A percentile compares a stretch with the other conserved stretches of the same genome.
Conservation (phyloP, 1,284 basidiomycete species). For the Austroboletus olivaceoglutinosus region DNA sequence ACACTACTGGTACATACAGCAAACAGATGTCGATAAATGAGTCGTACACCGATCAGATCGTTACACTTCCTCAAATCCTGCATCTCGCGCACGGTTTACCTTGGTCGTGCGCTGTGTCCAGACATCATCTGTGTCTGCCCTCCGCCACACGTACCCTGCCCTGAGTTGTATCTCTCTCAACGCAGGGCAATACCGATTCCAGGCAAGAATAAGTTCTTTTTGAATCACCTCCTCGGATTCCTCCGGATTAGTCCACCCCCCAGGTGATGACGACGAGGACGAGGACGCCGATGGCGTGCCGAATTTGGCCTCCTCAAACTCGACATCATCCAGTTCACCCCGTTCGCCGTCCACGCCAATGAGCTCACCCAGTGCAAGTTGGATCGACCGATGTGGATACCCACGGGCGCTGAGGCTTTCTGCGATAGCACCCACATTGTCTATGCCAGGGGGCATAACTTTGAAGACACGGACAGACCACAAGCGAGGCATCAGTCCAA, state of each 20-base stretch:
- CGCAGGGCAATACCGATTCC: background rate
- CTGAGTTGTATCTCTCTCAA: background rate
- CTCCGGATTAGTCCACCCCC: slow-evolving; percentile 1
- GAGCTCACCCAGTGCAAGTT: slow-evolving; percentile 11
- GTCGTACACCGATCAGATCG: background rate
- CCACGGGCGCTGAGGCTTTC: slow-evolving; percentile 15
- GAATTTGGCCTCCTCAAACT: slow-evolving; percentile 20
- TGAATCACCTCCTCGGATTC: slow-evolving; percentile 14
- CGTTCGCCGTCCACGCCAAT: slow-evolving; percentile 13
- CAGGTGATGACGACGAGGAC: background rate
- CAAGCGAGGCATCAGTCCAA: slow-evolving; percentile 26
- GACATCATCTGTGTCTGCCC: background rate
- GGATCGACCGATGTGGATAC: slow-evolving; percentile 12
- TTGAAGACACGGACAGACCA: slow-evolving; percentile 30
- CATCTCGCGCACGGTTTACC: background rate
- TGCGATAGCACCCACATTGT: slow-evolving; percentile 1
- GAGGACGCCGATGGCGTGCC: background rate
- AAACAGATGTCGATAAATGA: background rate
- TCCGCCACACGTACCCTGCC: background rate
- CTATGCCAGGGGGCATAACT: slow-evolving; percentile 13
- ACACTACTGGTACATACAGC: background rate
- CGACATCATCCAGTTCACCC: slow-evolving; percentile 21
- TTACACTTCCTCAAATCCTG: slow-evolving; percentile 21
- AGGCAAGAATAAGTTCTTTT: slow-evolving; percentile 23
- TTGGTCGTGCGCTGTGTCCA: background rate